Base-by-base conservation (phyloP, 345 rosid genomes). In the Linum usitatissimum region DNA sequence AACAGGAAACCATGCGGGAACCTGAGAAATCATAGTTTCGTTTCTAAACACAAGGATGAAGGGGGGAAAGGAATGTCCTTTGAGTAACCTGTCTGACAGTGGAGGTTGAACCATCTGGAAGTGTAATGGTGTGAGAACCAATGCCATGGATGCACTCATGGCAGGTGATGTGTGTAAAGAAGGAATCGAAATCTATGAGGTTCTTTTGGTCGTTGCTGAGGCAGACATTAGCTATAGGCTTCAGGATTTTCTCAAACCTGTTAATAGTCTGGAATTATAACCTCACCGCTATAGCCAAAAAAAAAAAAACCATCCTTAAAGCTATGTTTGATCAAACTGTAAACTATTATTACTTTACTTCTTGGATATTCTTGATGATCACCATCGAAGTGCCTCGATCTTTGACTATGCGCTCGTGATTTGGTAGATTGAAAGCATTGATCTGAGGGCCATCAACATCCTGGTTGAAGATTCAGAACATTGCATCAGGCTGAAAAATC, bases 141-240 rank as follows among this genome's bases (percentile, higher is more conserved):
- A 92, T 89, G 28, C 96, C 98, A 75, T 92, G 96, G 79, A 91
- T 85, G 77, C 96, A 89, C 64, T 92, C 98, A 70, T 92, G 98
- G 76, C 96, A 92, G 66, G 89, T 84, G 23, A 82, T 85, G 73
- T 89, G 96, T 57, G 96, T 88, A 68, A 92, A 92, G 81, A 89
- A 92, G 71, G 98, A 92, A 57, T 84, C 95, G 75, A 92, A 92
- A 79, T 92, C 98, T 51, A 92, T 95, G 59, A 85, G 86, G 64
- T 70, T 78, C 48, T 66, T 63, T 68, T 92, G 98, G 75, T 89
- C 93, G 67, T 79, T 75, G 53, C 77, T 55, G 66, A 92, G 77
- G 64, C 86, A 80, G 42, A 72, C 72, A 67, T 86, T 86, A 40
- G 91, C 93, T 71, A 92, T 85, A 57, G 96, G 96, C 79, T 66